Evolutionary conservation across 805 yeast genomes (phyloP), one percentile per base, ranked within the genome.

Genomic region (Kregervanrija fluxuum): DNA sequence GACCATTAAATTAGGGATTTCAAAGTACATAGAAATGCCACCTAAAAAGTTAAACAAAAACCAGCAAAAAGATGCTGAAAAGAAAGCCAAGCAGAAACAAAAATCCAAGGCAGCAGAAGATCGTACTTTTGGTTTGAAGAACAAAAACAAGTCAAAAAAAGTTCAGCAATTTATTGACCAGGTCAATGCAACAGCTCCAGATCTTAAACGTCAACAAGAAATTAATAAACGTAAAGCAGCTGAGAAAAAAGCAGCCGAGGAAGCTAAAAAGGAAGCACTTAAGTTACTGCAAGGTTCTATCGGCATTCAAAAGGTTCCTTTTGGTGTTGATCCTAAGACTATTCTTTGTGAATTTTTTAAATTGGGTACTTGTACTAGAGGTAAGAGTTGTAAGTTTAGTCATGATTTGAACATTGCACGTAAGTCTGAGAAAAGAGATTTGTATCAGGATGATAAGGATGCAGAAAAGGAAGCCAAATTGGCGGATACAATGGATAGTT

Each of bases 281-380:
- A 82, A 84, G 13, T 66, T 91, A 38, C 76, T 88, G 55, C 83
- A 80, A 31, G 68, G 79, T 0, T 71, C 79, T 4, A 71, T 87
- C 41, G 83, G 77, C 44, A 73, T 70, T 38, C 97, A 87, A 63
- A 88, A 87, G 61, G 86, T 91, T 31, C 95, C 96, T 36, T 89
- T 91, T 59, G 99, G 99, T 43, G 97, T 89, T 48, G 98, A 93
- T 67, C 99, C 99, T 44, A 91, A 93, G 68, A 79, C 95, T 1
- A 84, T 93, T 33, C 66, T 93, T 15, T 93, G 99, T 77, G 85
- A 86, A 46, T 80, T 79, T 65, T 91, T 88, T 79, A 93, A 82
- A 67, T 74, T 75, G 36, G 88, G 95, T 22, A 73, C 74, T 41
- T 93, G 99, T 77, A 79, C 82, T 52, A 84, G 84, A 62, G 93